Percentiles rank a stretch among this genome's conserved stretches.
These are phyloP conservation scores for Fusarium abutilonis DNA, from an alignment of 2,329 filamentous ascomycete genomes.

Conservation along the genomic window DNA sequence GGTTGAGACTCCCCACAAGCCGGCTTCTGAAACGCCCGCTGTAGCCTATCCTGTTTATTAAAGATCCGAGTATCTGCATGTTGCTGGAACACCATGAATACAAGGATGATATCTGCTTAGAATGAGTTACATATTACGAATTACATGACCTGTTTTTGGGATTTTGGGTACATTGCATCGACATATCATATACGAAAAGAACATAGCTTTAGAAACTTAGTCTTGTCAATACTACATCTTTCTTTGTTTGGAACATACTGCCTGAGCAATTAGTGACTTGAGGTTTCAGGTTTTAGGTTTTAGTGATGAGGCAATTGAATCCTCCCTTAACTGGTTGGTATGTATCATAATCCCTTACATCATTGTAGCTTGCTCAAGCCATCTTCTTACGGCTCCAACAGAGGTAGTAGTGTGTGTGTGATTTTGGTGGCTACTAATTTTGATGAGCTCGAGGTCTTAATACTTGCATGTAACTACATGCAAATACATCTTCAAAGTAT, in stretches of 20 bases:
- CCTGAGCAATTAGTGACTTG: no score
- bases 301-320: no score
- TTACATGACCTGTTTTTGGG: conserved; percentile 24
- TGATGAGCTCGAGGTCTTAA: no score
- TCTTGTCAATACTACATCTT: conserved; percentile 23
- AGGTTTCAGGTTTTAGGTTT: no score
- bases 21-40: conserved; percentile 12
- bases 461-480: no score
- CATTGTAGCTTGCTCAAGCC: no score
- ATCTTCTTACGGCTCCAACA: no score
- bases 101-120: conserved; percentile 5
- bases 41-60: conserved; percentile 18
- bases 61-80: conserved; percentile 10
- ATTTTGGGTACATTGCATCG: conserved; percentile 10
- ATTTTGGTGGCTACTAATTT: no score
- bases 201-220: conserved; percentile 22
- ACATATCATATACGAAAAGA: conserved; percentile 1
- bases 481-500: no score
- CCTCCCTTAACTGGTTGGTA: no score
- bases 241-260: conserved; percentile 1
- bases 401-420: no score
- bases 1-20: background rate
- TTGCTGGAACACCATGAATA: conserved; percentile 23
- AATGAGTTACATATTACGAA: conserved; percentile 21
- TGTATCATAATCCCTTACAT: no score